Conservation (phyloP, 768 basidiomycete genomes). For the Mycena amicta region DNA sequence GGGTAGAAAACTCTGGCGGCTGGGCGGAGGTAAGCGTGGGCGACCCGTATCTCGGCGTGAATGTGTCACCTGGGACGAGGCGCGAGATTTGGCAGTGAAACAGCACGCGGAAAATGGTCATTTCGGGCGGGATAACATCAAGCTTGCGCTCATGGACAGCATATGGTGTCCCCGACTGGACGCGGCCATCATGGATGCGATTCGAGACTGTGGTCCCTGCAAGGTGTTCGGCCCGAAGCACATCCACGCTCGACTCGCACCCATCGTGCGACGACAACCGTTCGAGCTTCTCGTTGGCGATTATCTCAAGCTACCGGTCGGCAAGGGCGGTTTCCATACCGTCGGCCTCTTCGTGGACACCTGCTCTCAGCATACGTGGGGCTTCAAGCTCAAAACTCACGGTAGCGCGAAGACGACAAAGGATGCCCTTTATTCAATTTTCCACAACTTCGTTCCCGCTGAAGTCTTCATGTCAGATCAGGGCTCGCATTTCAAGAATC, state of each 20-base stretch:
- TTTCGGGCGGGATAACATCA: conserved; percentile 24
- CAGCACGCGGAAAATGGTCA: conserved; percentile 18
- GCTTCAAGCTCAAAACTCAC: conserved; percentile 14
- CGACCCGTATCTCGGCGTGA: not conserved
- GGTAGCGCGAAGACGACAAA: conserved; percentile 7
- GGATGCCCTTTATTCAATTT: conserved; percentile 20
- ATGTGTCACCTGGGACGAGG: conserved; percentile 9
- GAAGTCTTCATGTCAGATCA: conserved; percentile 29
- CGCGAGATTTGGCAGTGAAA: conserved; percentile 9
- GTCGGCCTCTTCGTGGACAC: conserved; percentile 20
- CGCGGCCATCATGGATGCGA: conserved; percentile 20
- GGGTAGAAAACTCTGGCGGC: conserved; percentile 11
- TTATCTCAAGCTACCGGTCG: conserved; percentile 29
- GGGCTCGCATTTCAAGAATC: conserved; percentile 27
- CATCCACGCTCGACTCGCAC: conserved; percentile 29
- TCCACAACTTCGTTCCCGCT: conserved; percentile 1
- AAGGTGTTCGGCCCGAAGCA: conserved; percentile 25
- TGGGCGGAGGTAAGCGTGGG: not conserved
- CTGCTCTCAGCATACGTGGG: conserved; percentile 22
- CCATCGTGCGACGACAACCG: conserved; percentile 28
- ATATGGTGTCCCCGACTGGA: conserved; percentile 22
- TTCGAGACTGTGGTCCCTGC: conserved; percentile 27
- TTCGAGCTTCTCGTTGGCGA: conserved; percentile 31
- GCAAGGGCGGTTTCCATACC: conserved; percentile 25
- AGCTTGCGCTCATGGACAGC: conserved; percentile 17